Evolutionary conservation across 2,329 filamentous ascomycete genomes (phyloP).

Genomic region (Proliferodiscus dingleyae): DNA sequence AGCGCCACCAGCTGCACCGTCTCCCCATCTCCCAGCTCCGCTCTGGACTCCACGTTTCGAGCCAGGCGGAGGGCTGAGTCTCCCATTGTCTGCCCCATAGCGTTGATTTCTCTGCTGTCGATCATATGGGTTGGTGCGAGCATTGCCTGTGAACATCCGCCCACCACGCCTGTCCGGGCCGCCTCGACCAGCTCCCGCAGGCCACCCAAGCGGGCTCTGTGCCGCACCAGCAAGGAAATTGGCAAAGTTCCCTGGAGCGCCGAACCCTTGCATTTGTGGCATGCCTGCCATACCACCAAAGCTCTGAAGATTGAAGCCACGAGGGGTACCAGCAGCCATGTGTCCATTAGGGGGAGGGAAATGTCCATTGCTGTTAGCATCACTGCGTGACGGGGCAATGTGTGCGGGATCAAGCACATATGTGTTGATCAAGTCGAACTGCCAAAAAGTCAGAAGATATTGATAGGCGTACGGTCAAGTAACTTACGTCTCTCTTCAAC

Average conservation of each 20-base stretch:
- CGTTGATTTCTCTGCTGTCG: conserved; percentile 54
- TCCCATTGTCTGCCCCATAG: conserved; percentile 42
- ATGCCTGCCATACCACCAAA: conserved; percentile 58
- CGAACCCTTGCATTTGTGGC: conserved; percentile 54
- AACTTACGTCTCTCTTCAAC: conserved; percentile 75
- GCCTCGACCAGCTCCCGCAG: conserved; percentile 43
- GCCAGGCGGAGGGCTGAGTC: conserved; percentile 44
- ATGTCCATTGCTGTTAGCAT: conserved; percentile 93
- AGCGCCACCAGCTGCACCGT: conserved; percentile 66
- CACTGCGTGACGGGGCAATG: conserved; percentile 86
- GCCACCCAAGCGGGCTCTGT: conserved; percentile 42
- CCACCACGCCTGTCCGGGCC: conserved; percentile 68
- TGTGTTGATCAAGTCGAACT: conserved; percentile 87
- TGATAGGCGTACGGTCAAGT: conserved; percentile 1
- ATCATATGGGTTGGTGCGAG: conserved; percentile 68
- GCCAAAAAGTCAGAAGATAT: conserved; percentile 32
- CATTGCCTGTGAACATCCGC: conserved; percentile 54
- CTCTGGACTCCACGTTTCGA: conserved; percentile 44
- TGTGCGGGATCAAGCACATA: conserved; percentile 94
- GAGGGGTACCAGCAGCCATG: conserved; percentile 74
- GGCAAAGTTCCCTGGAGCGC: conserved; percentile 43
- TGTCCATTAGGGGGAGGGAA: conserved; percentile 79
- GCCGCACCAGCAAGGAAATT: conserved; percentile 51
- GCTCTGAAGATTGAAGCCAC: conserved; percentile 82
- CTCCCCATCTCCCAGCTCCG: conserved; percentile 62